Base-by-base conservation (phyloP, 257 asterid species). In the Agastache rugosa region DNA sequence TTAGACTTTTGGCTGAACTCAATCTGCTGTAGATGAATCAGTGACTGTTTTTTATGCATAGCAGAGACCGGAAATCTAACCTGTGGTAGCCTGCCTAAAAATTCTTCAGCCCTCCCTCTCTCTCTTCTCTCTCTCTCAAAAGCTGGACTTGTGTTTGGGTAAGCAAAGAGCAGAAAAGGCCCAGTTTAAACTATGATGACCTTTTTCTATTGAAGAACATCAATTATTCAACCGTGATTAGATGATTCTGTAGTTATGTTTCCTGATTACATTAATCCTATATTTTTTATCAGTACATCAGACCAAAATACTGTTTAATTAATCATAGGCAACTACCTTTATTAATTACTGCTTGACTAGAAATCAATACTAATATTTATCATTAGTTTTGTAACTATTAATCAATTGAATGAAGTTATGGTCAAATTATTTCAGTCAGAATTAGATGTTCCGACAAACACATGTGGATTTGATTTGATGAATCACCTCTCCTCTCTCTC, bases 61-160 rank as follows among this genome's bases (percentile, higher is more conserved):
- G 16, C 54, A 35, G 44, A 50, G 45, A 3, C 54, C 44, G 41
- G 56, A 53, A 64, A 74, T 20, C 58, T 34, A 64, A 64, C 72
- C 72, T 73, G 66, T 53, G 48, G 58, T 22, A 53, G 78, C 45
- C 66, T 63, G 78, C 78, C 64, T 37, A 63, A 17, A 74, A 16
- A 15, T 16, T 64, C 42, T 74, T 51, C 34, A 31, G 6, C 3
- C 16, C 19, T 10, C 17, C 34, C 48, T 72, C 69, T 44, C 59
- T 58, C 63, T 4, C 63, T 11, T 47, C 56, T n/a, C 67, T 31
- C 23, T 31, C 67, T 51, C 74, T 53, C 66, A 16, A 1, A 1
- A 44, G 31, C 48, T 9, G 51, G 20, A 67, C 25, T 56, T 23
- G 41, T 34, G 12, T 71, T 10, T 23, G 56, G 39, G 51, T 27